Conservation (phyloP, 1,284 basidiomycete species). For the Thelephora terrestris region DNA sequence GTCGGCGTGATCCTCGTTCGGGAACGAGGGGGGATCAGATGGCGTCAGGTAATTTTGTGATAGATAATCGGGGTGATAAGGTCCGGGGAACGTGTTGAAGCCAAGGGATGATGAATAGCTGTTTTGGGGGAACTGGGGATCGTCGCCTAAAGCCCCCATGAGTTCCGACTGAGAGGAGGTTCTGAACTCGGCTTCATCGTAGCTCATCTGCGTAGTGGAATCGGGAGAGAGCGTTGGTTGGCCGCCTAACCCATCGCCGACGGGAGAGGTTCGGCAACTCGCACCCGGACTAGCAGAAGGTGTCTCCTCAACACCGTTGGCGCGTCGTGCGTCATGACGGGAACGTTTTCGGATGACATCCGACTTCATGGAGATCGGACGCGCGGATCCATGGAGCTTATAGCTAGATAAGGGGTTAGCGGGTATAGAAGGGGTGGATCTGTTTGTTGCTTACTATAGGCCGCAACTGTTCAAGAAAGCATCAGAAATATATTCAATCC, state of each 20-base stretch:
- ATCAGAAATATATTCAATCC: constrained; percentile 8
- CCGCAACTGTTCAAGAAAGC: constrained; percentile 29
- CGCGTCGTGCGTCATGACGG: constrained; percentile 53
- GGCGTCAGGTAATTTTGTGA: constrained; percentile 33
- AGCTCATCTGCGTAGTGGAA: constrained; percentile 44
- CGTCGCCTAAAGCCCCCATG: constrained; percentile 48
- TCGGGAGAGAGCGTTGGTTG: constrained; percentile 53
- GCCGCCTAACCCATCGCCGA: constrained; percentile 28
- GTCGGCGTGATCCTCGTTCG: constrained; percentile 31
- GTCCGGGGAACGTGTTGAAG: constrained; percentile 43
- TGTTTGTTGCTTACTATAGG: constrained; percentile 35
- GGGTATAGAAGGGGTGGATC: constrained; percentile 1
- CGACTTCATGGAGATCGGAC: constrained; percentile 80
- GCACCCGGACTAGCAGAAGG: constrained; percentile 63
- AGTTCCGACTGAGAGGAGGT: constrained; percentile 44
- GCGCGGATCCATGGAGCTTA: constrained; percentile 71
- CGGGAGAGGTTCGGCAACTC: constrained; percentile 62
- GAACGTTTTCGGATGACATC: constrained; percentile 77
- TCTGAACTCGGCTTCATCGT: constrained; percentile 33
- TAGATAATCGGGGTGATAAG: constrained; percentile 62
- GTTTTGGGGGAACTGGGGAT: constrained; percentile 21
- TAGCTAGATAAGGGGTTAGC: constrained; percentile 33
- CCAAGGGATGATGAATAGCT: constrained; percentile 19
- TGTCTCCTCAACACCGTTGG: constrained; percentile 41
- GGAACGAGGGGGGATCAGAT: constrained; percentile 40